Percentiles rank a stretch among this genome's conserved stretches.
Evolutionary conservation across 148 eudicot species (phyloP).

Genomic region (Bassia scoparia): DNA sequence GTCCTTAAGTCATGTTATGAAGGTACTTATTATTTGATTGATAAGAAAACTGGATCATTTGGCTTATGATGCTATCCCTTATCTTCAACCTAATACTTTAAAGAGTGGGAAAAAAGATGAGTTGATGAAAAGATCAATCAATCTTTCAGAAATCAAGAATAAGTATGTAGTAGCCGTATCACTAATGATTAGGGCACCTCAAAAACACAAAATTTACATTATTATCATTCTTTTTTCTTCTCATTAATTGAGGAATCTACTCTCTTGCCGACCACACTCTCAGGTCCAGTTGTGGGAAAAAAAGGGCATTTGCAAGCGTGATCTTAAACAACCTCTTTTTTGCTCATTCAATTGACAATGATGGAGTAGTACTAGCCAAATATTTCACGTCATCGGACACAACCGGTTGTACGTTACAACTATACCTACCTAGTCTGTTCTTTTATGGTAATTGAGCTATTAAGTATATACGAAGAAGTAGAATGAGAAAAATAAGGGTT

Average conservation of each 20-base stretch:
- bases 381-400: too few species aligned
- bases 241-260: constrained; percentile 5
- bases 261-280: constrained; percentile 17
- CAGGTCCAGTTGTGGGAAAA: neutral
- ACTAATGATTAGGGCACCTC: constrained; percentile 30
- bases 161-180: constrained; percentile 16
- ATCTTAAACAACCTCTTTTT: constrained; percentile 6
- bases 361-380: too few species aligned
- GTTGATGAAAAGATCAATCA: constrained; percentile 23
- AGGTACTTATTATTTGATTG: neutral
- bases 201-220: too few species aligned
- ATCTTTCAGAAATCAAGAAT: constrained; percentile 11
- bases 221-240: constrained; percentile 3
- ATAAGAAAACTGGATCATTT: constrained; percentile 1
- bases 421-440: too few species aligned
- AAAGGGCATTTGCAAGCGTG: constrained; percentile 15
- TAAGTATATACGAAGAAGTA: too few species aligned
- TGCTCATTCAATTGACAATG: neutral
- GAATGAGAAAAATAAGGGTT: too few species aligned
- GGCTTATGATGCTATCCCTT: constrained; percentile 5
- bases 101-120: neutral
- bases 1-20: neutral
- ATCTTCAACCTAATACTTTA: neutral
- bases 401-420: too few species aligned
- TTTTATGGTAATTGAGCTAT: too few species aligned